A percentile compares a stretch with the other conserved stretches of the same genome.
Conservation (phyloP, 2,329 filamentous ascomycete species). For the Elsinoe perseae region DNA sequence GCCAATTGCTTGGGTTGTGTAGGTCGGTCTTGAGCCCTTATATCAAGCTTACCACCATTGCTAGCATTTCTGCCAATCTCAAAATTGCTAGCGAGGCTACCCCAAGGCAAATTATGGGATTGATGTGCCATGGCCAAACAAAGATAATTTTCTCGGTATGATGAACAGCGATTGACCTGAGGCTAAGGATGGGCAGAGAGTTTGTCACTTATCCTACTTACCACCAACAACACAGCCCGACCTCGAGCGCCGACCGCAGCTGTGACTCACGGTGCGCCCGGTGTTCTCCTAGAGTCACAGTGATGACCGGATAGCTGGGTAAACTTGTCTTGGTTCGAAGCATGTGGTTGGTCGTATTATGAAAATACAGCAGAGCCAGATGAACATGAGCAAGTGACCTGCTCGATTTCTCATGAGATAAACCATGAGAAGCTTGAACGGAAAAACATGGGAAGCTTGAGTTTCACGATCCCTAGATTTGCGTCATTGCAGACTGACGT, state of each 20-base stretch:
- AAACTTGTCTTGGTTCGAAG: too few relatives aligned
- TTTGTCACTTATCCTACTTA: too few relatives aligned
- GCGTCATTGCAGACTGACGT: not conserved
- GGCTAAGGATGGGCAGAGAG: too few relatives aligned
- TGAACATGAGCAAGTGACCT: too few relatives aligned
- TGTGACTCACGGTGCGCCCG: too few relatives aligned
- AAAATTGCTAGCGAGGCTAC: not conserved
- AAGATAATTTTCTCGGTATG: not conserved
- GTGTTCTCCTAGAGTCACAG: too few relatives aligned
- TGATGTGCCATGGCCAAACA: not conserved
- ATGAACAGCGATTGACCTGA: too few relatives aligned
- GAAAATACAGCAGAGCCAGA: not conserved
- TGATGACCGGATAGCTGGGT: too few relatives aligned
- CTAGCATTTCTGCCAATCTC: not conserved
- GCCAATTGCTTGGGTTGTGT: not conserved
- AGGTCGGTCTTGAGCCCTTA: not conserved
- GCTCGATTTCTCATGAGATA: not conserved
- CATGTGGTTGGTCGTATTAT: too few relatives aligned
- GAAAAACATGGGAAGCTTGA: not conserved
- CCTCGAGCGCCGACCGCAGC: too few relatives aligned
- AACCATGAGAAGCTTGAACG: not conserved
- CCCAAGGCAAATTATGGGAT: conserved; percentile 5
- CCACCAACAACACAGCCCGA: too few relatives aligned
- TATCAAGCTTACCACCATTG: not conserved
- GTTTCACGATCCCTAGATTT: not conserved